Percentiles rank a stretch among this genome's conserved stretches.
phyloP scores from a whole-genome alignment of 2,329 filamentous ascomycete species.

The Pestalotiopsis sp. region DNA sequence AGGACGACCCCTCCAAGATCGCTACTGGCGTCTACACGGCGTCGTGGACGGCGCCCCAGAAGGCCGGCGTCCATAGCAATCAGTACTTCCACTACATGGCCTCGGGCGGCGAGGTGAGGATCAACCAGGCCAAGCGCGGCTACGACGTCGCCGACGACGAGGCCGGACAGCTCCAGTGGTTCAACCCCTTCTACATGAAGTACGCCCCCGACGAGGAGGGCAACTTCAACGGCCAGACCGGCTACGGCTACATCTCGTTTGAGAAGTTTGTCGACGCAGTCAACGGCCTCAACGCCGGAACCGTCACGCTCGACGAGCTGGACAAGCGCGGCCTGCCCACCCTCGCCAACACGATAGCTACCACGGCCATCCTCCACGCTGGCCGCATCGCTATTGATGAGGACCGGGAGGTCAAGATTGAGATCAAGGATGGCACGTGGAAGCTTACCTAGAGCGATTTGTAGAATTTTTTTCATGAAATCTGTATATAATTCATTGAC shows the following conservation, averaged over 20 bases:
- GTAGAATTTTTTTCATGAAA: background rate
- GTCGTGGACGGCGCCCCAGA: constrained; percentile 91
- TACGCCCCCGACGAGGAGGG: constrained; percentile 94
- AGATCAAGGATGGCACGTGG: constrained; percentile 66
- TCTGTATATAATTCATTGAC: background rate
- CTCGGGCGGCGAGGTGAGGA: constrained; percentile 77
- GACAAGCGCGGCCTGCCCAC: constrained; percentile 83
- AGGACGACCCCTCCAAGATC: constrained; percentile 64
- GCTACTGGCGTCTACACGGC: constrained; percentile 92
- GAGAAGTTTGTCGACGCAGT: constrained; percentile 95
- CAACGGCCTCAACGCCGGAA: constrained; percentile 73
- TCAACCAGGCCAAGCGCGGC: constrained; percentile 91
- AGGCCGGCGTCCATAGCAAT: constrained; percentile 89
- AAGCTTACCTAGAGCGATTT: constrained; percentile 50
- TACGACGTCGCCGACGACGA: constrained; percentile 92
- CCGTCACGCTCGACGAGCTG: constrained; percentile 70
- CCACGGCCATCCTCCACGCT: constrained; percentile 87
- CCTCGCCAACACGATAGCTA: constrained; percentile 84
- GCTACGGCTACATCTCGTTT: constrained; percentile 91
- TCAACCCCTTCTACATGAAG: constrained; percentile 95
- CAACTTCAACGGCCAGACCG: constrained; percentile 87
- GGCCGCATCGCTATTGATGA: constrained; percentile 84
- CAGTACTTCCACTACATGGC: constrained; percentile 97
- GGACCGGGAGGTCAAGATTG: constrained; percentile 73
- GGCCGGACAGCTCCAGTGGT: constrained; percentile 72